phyloP scores from a whole-genome alignment of 2,329 filamentous ascomycete genomes.

The Ceratocystis cacaofunesta region DNA sequence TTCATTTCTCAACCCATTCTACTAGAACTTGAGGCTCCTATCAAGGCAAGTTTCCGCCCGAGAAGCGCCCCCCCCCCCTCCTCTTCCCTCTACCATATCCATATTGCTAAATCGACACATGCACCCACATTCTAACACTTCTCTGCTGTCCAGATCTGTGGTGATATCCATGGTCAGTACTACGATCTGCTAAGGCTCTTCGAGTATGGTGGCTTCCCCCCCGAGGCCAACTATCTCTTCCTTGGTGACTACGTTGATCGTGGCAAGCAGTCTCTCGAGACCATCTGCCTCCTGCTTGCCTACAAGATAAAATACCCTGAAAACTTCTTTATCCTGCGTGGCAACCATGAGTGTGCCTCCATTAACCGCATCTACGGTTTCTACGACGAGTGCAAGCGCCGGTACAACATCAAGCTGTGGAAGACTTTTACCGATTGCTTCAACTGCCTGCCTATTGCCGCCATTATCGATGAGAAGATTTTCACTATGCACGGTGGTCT shows the following conservation, averaged over 20 bases:
- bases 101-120: background rate
- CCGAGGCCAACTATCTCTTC: slow-evolving; percentile 98
- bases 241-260: slow-evolving; percentile 97
- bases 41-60: slow-evolving; percentile 57
- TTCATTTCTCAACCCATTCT: slow-evolving; percentile 99
- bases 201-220: slow-evolving; percentile 95
- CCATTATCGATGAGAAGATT: slow-evolving; percentile 99
- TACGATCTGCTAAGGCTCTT: slow-evolving; percentile 95
- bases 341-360: slow-evolving; percentile 97
- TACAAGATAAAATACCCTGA: slow-evolving; percentile 99
- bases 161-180: slow-evolving; percentile 98
- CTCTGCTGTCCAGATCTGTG: slow-evolving; percentile 60
- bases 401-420: slow-evolving; percentile 99
- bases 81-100: background rate
- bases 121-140: slow-evolving; percentile 13
- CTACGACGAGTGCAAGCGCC: slow-evolving; percentile 98
- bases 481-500: slow-evolving; percentile 99
- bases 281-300: slow-evolving; percentile 86
- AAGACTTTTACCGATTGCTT: slow-evolving; percentile 99
- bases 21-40: slow-evolving; percentile 92
- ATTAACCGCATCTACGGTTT: slow-evolving; percentile 99
- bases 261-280: slow-evolving; percentile 98
- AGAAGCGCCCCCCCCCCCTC: background rate
- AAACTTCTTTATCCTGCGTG: slow-evolving; percentile 97
- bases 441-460: slow-evolving; percentile 95